Evolutionary conservation across 2,329 filamentous ascomycete genomes (phyloP).

Genomic region (Cordyceps cicadae): DNA sequence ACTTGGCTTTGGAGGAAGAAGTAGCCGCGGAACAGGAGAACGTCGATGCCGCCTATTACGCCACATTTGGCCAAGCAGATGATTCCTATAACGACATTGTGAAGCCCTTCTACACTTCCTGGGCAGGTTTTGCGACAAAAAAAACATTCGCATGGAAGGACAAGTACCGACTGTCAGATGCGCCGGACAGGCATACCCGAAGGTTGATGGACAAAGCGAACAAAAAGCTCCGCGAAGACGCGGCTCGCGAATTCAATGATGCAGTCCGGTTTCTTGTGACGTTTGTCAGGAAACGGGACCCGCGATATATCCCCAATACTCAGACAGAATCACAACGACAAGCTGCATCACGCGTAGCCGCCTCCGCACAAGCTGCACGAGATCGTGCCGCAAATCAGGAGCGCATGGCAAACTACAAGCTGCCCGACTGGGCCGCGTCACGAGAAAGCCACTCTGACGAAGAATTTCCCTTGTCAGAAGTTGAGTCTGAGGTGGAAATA

Average conservation of each 20-base stretch:
- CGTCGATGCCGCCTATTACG: slow-evolving; percentile 57
- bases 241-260: slow-evolving; percentile 82
- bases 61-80: slow-evolving; percentile 70
- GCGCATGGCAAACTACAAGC: slow-evolving; percentile 54
- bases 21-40: slow-evolving; percentile 63
- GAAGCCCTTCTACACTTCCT: slow-evolving; percentile 70
- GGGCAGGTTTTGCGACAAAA: slow-evolving; percentile 72
- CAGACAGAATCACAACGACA: slow-evolving; percentile 77
- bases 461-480: slow-evolving; percentile 54
- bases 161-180: slow-evolving; percentile 72
- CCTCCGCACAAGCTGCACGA: slow-evolving; percentile 74
- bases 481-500: slow-evolving; percentile 48
- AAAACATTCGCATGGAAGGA: slow-evolving; percentile 92
- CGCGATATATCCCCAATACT: slow-evolving; percentile 67
- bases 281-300: slow-evolving; percentile 87
- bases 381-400: slow-evolving; percentile 74
- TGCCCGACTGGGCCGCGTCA: slow-evolving; percentile 69
- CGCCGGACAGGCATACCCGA: slow-evolving; percentile 74
- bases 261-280: slow-evolving; percentile 77
- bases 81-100: slow-evolving; percentile 71
- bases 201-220: slow-evolving; percentile 95
- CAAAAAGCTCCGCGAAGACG: slow-evolving; percentile 72
- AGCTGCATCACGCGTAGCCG: slow-evolving; percentile 65
- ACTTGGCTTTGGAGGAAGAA: slow-evolving; percentile 71
- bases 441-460: slow-evolving; percentile 44